A percentile compares a stretch with the other conserved stretches of the same genome.
Conservation (phyloP, 345 rosid species). For the Xanthoceras sorbifolium region DNA sequence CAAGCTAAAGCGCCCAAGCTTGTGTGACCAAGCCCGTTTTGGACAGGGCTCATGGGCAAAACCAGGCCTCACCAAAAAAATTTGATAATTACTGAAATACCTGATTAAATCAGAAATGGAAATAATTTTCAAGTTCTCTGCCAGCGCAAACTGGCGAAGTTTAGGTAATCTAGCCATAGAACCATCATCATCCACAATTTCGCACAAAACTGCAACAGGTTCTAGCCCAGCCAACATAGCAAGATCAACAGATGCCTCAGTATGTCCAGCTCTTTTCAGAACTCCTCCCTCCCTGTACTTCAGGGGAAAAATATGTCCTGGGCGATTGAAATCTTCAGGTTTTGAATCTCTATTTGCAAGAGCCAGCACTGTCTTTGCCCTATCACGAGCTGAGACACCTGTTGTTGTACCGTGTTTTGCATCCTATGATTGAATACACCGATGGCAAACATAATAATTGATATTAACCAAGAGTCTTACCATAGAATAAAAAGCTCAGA, state of each 20-base stretch:
- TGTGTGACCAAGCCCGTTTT: too few species aligned
- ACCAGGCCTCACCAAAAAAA: too few species aligned
- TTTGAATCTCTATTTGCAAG: constrained; percentile 79
- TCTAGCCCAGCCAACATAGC: constrained; percentile 76
- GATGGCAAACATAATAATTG: background rate
- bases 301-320: constrained; percentile 87
- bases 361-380: constrained; percentile 66
- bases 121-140: constrained; percentile 65
- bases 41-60: too few species aligned
- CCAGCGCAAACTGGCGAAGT: constrained; percentile 65
- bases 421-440: constrained; percentile 46
- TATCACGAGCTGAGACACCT: constrained; percentile 90
- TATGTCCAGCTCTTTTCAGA: constrained; percentile 95
- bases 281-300: constrained; percentile 91
- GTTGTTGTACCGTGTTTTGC: constrained; percentile 79
- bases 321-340: constrained; percentile 80
- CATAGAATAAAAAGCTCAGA: too few species aligned
- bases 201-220: constrained; percentile 79
- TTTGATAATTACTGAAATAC: constrained; percentile 46
- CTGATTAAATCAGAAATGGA: constrained; percentile 88
- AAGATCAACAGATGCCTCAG: constrained; percentile 94
- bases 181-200: constrained; percentile 96
- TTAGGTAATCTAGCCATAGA: constrained; percentile 96
- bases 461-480: constrained; percentile 1
- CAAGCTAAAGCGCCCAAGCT: too few species aligned